Evolutionary conservation across 805 yeast species (phyloP).

Genomic region (Metschnikowia bowlesiae): DNA sequence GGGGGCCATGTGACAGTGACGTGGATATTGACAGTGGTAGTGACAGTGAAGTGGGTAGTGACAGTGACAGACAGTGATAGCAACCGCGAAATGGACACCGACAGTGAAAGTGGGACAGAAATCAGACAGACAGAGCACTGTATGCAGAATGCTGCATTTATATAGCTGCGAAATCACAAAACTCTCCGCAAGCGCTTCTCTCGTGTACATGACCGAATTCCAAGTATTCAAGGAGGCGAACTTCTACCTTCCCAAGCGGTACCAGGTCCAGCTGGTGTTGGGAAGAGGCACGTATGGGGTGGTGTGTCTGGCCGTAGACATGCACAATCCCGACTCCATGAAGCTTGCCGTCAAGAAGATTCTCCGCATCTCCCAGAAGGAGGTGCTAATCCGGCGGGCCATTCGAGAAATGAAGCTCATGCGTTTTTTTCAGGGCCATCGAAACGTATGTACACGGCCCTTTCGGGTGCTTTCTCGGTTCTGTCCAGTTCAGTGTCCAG

Average conservation of each 20-base stretch:
- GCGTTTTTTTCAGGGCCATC: slow-evolving; percentile 82
- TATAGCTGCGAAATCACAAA: slow-evolving; percentile 3
- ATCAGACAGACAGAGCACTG: not conserved
- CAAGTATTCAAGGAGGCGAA: slow-evolving; percentile 21
- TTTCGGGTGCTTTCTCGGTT: too few species aligned
- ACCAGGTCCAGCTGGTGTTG: slow-evolving; percentile 51
- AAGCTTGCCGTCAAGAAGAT: slow-evolving; percentile 78
- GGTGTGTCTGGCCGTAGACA: slow-evolving; percentile 70
- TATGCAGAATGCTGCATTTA: not conserved
- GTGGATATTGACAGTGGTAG: too few species aligned
- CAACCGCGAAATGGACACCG: too few species aligned
- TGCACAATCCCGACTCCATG: slow-evolving; percentile 25
- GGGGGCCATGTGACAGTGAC: too few species aligned
- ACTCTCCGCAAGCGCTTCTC: not conserved
- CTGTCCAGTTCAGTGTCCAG: too few species aligned
- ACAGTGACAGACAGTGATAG: too few species aligned
- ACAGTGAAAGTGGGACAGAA: too few species aligned
- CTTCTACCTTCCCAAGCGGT: slow-evolving; percentile 60
- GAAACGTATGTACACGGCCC: slow-evolving; percentile 42
- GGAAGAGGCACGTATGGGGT: slow-evolving; percentile 88
- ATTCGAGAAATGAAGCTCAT: slow-evolving; percentile 77
- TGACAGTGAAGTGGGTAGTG: too few species aligned
- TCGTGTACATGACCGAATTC: slow-evolving; percentile 12
- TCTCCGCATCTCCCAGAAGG: slow-evolving; percentile 60
- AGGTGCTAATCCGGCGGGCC: slow-evolving; percentile 70